Base-by-base conservation (phyloP, 2,329 filamentous ascomycete genomes). In the Monosporascus ibericus region DNA sequence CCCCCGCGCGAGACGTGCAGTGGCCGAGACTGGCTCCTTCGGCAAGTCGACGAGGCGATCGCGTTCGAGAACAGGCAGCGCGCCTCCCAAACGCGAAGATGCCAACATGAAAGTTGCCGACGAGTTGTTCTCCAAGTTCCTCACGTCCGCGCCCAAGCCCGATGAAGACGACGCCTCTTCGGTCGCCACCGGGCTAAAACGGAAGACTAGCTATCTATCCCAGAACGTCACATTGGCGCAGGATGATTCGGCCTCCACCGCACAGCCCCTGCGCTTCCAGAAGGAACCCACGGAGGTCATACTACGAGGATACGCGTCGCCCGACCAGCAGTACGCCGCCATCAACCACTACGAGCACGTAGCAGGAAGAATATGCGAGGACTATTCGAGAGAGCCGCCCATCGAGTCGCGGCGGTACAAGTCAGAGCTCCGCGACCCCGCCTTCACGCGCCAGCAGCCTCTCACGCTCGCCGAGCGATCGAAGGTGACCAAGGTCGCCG, bases 281-380 rank as follows among this genome's bases (percentile, higher is more conserved):
- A 65, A 65, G 34, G 68, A 74, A 42, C 80, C 81, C 1, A 75
- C 88, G 39, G 91, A 96, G 71, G 82, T 95, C 57, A 84, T 96
- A 51, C 77, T 97, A 17, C 88, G 92, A 60, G 92, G 92, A 30
- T 96, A 92, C 70, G 74, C 77, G 51, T 80, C 78, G 17, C 68
- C 75, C 1, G 69, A 82, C 69, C 74, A 85, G 71, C 78, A 90
- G 75, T 96, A 94, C 80, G 90, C 92, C 27, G 91, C 91, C 36
- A 86, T 97, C 61, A 85, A 88, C 60, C 89, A 90, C 71, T 97
- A 88, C 72, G 92, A 96, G 74, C 82, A 86, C 55, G 84, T 95
- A 42, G 92, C 89, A 6, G 92, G 92, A 25, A 75, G 83, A 57
- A 90, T 96, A 66, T 92, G 92, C 70, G 92, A 97, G 72, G 92